Evolutionary conservation across 169 alveolate genomes (phyloP).

Genomic region (Plasmodium ovale): DNA sequence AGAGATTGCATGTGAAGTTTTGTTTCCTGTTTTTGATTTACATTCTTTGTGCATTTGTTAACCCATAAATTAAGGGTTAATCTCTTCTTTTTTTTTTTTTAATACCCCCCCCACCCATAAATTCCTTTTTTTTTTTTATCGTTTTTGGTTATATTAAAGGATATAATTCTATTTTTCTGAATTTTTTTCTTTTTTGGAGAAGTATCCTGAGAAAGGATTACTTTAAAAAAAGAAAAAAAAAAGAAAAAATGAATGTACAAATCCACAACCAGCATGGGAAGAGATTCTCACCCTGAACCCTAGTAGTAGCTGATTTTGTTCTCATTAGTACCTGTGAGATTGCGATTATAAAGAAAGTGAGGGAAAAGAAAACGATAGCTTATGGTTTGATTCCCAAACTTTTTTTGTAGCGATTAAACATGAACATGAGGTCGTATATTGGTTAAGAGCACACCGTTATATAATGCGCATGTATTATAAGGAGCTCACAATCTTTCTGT

Average conservation of each 20-base stretch:
- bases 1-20: neutral
- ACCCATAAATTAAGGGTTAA: neutral
- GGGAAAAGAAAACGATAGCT: slow-evolving; percentile 53
- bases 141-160: slow-evolving; percentile 45
- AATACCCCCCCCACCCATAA: neutral
- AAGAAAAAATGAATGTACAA: slow-evolving; percentile 58
- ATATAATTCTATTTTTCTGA: slow-evolving; percentile 51
- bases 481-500: slow-evolving; percentile 57
- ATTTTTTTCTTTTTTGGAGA: slow-evolving; percentile 12
- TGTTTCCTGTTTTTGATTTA: too few species aligned
- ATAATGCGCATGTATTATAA: too few species aligned
- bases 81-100: neutral
- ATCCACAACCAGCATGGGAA: slow-evolving; percentile 63
- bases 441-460: slow-evolving; percentile 50
- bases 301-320: slow-evolving; percentile 35
- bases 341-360: slow-evolving; percentile 35
- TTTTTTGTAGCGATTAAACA: slow-evolving; percentile 42
- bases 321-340: slow-evolving; percentile 51
- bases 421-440: slow-evolving; percentile 64
- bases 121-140: slow-evolving; percentile 15
- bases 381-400: slow-evolving; percentile 49
- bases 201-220: neutral
- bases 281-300: slow-evolving; percentile 76
- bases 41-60: neutral
- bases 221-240: slow-evolving; percentile 33